Evolutionary conservation across 2,329 filamentous ascomycete species (phyloP), one percentile per base, ranked within the genome.

Genomic region (Chaetomiaceae sp.): DNA sequence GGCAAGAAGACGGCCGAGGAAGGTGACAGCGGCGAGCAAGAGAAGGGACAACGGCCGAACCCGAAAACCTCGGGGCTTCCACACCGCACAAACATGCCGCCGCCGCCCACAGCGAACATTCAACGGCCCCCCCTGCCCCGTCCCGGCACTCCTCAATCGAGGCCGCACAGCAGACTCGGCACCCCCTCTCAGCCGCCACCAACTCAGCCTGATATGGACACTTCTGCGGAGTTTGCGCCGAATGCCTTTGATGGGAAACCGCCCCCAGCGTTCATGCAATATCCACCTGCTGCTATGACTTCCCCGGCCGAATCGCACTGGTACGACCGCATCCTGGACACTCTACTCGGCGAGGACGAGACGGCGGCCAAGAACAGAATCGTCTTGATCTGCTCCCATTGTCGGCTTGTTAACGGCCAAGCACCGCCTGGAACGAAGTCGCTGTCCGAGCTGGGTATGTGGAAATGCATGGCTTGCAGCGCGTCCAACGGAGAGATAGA

Each of bases 261-360:
- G 64, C 66, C 59, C 55, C 49, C 55, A 37, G 50, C 67, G 29
- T 57, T 55, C 25, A 58, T 61, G 8, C 60, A 68, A 56, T 65
- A 68, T 47, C 58, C 67, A 40, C 47, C 64, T 27, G 41, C 65
- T 8, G 53, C 65, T 16, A 49, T 52, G 45, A 41, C 45, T 13
- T 48, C 51, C 20, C 58, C 64, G 11, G 52, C 66, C 18, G 75
- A 76, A 53, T 68, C 83, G 14, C 85, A 87, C 65, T 99, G 94
- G 94, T 99, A 97, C 70, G 94, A 99, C 67, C 84, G 92, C 51
- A 84, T 99, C 48, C 76, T 99, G 53, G 94, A 99, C 65, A 82
- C 95, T 0, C 81, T 99, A 23, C 79, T 99, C 0, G 94, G 94
- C 45, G 94, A 99, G 66, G 94, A 99, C 64, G 94, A 99, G 71